Evolutionary conservation across 768 basidiomycete genomes (phyloP).

Genomic region (Ramaria sp.): DNA sequence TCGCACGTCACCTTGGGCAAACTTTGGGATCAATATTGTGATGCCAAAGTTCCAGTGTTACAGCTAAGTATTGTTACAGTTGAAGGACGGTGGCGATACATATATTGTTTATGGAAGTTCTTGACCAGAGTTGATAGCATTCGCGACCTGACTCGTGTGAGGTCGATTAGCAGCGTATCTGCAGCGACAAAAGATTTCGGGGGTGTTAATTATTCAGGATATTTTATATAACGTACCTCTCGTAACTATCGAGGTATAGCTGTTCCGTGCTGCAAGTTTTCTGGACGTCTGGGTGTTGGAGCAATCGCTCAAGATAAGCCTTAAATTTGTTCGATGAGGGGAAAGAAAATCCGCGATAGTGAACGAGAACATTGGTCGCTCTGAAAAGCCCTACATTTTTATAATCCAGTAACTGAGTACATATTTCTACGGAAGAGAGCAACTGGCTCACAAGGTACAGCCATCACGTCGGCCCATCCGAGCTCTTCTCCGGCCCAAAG

Average conservation of each 20-base stretch:
- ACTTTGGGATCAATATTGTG: neutral
- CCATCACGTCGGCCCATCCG: slow-evolving; percentile 58
- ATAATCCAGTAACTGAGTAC: neutral
- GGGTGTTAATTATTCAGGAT: neutral
- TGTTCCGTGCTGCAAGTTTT: slow-evolving; percentile 58
- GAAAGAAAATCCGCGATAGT: slow-evolving; percentile 58
- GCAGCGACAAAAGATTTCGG: neutral
- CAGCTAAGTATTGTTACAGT: too few species aligned
- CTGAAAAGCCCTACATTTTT: slow-evolving; percentile 59
- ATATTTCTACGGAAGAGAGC: slow-evolving; percentile 1
- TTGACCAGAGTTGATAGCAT: slow-evolving; percentile 60
- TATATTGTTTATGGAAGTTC: slow-evolving; percentile 40
- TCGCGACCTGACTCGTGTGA: slow-evolving; percentile 67
- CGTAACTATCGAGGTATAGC: slow-evolving; percentile 63
- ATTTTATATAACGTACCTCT: slow-evolving; percentile 32
- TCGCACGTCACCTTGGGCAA: neutral
- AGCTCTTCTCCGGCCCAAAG: slow-evolving; percentile 48
- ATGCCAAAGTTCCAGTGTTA: too few species aligned
- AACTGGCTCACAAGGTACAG: slow-evolving; percentile 47
- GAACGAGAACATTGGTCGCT: slow-evolving; percentile 48
- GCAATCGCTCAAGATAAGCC: slow-evolving; percentile 42
- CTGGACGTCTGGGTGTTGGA: slow-evolving; percentile 53
- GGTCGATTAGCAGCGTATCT: slow-evolving; percentile 73
- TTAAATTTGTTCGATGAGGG: slow-evolving; percentile 33
- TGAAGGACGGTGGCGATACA: too few species aligned